phyloP scores from a whole-genome alignment of 225 moss, liverwort and hornwort genomes.

The Bryum argenteum region DNA sequence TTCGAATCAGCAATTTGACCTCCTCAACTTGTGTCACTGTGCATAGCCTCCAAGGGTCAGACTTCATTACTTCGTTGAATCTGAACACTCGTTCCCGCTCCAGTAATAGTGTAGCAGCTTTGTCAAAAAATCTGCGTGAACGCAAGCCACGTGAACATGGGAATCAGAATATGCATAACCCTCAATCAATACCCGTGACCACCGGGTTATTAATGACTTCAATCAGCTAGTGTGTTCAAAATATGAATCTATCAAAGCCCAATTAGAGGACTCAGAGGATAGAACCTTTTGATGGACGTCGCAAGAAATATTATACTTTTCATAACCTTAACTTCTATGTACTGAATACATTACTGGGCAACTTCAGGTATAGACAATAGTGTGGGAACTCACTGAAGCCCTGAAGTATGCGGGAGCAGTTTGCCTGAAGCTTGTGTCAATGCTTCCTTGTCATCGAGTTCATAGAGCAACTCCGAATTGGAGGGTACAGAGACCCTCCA shows the following conservation, averaged over 20 bases:
- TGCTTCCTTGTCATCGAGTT: constrained; percentile 87
- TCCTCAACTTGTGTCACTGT: constrained; percentile 98
- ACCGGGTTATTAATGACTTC: constrained; percentile 1
- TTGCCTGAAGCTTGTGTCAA: constrained; percentile 57
- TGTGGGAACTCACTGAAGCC: constrained; percentile 61
- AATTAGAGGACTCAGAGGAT: neutral
- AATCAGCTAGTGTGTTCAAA: neutral
- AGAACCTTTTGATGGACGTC: neutral
- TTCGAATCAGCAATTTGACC: constrained; percentile 85
- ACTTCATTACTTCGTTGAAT: constrained; percentile 51
- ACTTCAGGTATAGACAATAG: constrained; percentile 1
- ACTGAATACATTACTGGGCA: neutral
- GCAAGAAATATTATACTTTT: neutral
- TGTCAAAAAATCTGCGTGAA: constrained; percentile 80
- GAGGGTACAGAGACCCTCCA: constrained; percentile 71
- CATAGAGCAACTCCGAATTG: constrained; percentile 72
- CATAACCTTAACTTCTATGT: neutral
- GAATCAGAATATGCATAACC: constrained; percentile 11
- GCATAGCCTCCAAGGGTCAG: constrained; percentile 82
- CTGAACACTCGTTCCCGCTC: constrained; percentile 44
- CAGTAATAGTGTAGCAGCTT: constrained; percentile 64
- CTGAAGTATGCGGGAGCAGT: constrained; percentile 70
- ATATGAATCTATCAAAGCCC: neutral
- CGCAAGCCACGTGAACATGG: neutral
- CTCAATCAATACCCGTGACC: constrained; percentile 2